A percentile compares a stretch with the other conserved stretches of the same genome.
Evolutionary conservation across 495 filamentous ascomycete genomes (phyloP).

Genomic region (Penicillium alfredii): DNA sequence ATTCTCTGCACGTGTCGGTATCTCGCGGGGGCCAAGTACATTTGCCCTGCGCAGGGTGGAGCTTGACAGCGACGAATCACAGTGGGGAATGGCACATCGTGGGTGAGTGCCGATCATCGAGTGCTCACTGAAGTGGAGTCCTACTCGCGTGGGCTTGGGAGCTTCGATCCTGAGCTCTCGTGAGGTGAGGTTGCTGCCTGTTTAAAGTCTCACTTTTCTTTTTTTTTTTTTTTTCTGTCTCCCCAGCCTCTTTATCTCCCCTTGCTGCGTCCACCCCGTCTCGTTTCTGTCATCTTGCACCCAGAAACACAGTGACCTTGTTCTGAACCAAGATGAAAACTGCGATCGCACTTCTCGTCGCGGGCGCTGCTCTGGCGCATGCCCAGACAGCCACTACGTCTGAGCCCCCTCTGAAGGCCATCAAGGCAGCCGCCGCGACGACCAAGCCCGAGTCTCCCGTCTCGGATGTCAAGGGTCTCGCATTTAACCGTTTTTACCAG

Average conservation of each 20-base stretch:
- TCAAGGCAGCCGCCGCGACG: slow-evolving; percentile 25
- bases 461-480: slow-evolving; percentile 54
- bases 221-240: slow-evolving; percentile 1
- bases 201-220: no score
- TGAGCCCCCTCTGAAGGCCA: slow-evolving; percentile 25
- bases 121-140: no score
- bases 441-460: slow-evolving; percentile 40
- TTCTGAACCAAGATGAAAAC: slow-evolving; percentile 23
- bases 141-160: no score
- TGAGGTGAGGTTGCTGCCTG: no score
- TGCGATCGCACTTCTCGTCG: slow-evolving; percentile 15
- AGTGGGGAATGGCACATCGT: no score
- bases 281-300: slow-evolving; percentile 2
- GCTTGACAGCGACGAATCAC: not conserved
- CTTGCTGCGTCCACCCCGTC: not conserved
- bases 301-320: no score
- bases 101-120: no score
- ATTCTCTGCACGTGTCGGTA: no score
- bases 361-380: slow-evolving; percentile 14
- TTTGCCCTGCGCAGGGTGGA: no score
- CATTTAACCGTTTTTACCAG: slow-evolving; percentile 60
- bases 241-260: not conserved
- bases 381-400: slow-evolving; percentile 23
- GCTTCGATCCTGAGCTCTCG: no score
- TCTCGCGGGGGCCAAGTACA: no score